Base-by-base conservation (phyloP, 352 stramenopile genomes). In the Pythium sp. region DNA sequence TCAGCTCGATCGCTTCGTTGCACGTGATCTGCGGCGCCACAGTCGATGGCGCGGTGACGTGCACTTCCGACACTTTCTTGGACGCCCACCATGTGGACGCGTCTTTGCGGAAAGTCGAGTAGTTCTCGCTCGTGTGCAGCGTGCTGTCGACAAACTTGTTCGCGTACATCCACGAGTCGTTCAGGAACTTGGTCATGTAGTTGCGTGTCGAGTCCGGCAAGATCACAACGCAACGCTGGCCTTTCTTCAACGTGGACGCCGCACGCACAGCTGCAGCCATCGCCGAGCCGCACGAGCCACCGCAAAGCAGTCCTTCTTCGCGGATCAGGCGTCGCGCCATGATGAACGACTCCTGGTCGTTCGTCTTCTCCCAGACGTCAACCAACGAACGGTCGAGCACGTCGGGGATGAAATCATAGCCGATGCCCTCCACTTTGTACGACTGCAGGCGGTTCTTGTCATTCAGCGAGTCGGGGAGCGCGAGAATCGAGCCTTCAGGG, bases 141-240 rank as follows among this genome's bases (percentile, higher is more conserved):
- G 74, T 76, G 74, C 81, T 90, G 62, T 90, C 86, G 43, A 95
- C 87, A 72, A 92, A 95, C 46, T 80, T 81, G 73, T 94, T 74
- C 65, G 93, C 81, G 74, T 91, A 93, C 88, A 95, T 95, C 96
- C 97, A 99, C 77, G 98, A 90, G 78, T 99, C 94, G 60, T 82
- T 97, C 30, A 99, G 72, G 67, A 97, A 98, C 84, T 99, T 99
- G 76, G 92, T 98, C 95, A 99, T 99, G 92, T 99, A 99, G 82
- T 99, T 99, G 53, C 96, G 84, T 34, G 97, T 97, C 59, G 89
- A 98, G 80, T 99, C 97, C 0, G 97, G 94, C 18, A 99, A 79
- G 57, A 99, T 88, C 5, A 99, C 93, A 7, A 99, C 96, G 72
- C 91, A 98, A 38, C 90, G 86, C 73, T 99, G 90, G 32, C 92